These are phyloP conservation scores for Pestalotiopsis sp. DNA, from an alignment of 2,329 filamentous ascomycete genomes.

Conservation along the genomic window DNA sequence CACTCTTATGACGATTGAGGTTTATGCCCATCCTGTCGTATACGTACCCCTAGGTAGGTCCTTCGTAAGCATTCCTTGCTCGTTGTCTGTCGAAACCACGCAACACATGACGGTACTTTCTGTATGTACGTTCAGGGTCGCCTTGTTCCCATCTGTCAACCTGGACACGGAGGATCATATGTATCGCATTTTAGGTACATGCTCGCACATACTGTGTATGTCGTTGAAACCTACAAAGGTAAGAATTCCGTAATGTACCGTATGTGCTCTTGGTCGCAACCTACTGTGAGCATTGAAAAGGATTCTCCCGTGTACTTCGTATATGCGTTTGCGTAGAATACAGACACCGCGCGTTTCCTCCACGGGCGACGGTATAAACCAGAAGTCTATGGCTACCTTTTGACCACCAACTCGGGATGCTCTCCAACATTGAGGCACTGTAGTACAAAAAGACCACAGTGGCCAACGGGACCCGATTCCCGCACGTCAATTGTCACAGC, in stretches of 20 bases:
- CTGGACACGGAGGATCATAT: neutral
- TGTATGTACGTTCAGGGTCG: neutral
- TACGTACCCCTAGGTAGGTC: neutral
- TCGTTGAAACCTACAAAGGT: neutral
- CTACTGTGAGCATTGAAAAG: neutral
- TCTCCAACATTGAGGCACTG: neutral
- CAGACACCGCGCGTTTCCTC: too few relatives aligned
- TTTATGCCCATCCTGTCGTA: neutral
- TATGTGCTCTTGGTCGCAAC: neutral
- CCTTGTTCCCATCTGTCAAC: neutral
- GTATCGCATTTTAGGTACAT: neutral
- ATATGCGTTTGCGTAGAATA: too few relatives aligned
- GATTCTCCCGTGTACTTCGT: neutral
- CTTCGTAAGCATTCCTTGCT: neutral
- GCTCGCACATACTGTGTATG: neutral
- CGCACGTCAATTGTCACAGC: slow-evolving; percentile 7
- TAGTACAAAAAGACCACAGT: neutral
- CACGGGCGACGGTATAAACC: too few relatives aligned
- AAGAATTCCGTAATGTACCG: neutral
- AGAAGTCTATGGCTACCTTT: too few relatives aligned
- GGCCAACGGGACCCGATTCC: neutral
- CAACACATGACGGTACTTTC: neutral
- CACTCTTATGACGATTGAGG: too few relatives aligned
- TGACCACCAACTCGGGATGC: neutral
- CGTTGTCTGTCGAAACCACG: neutral